These are phyloP conservation scores for Alternaria triticimaculans DNA, from an alignment of 2,329 filamentous ascomycete species.

Conservation along the genomic window DNA sequence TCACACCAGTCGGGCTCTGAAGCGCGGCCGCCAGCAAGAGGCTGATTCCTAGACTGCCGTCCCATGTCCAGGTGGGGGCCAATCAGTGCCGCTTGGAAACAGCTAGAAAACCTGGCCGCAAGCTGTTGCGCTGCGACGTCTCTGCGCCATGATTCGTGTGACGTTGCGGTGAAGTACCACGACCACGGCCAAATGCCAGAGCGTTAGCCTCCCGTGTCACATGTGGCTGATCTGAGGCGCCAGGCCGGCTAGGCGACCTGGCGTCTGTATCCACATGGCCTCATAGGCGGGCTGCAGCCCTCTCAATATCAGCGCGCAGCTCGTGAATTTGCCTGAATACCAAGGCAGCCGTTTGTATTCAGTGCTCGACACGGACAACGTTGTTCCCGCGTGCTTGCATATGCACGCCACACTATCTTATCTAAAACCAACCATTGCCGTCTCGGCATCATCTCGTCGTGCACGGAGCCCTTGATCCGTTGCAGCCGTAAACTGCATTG, in stretches of 20 bases:
- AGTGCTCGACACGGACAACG: conserved; percentile 13
- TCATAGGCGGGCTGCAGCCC: not conserved
- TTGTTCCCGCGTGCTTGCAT: conserved; percentile 2
- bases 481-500: conserved; percentile 20
- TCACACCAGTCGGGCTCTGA: conserved; percentile 36
- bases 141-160: conserved; percentile 34
- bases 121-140: conserved; percentile 16
- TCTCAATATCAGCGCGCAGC: conserved; percentile 11
- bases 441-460: conserved; percentile 19
- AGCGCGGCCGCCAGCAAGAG: conserved; percentile 27
- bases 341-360: conserved; percentile 19
- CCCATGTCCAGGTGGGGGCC: conserved; percentile 25
- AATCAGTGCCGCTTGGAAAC: conserved; percentile 41
- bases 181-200: not conserved
- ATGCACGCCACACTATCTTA: conserved; percentile 17
- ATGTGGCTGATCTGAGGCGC: conserved; percentile 1
- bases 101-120: conserved; percentile 41
- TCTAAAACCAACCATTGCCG: conserved; percentile 1
- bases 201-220: not conserved
- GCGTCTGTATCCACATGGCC: not conserved
- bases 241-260: not conserved
- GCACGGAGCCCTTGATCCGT: conserved; percentile 15
- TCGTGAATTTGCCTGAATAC: conserved; percentile 25
- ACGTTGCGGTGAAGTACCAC: conserved; percentile 12
- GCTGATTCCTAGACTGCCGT: conserved; percentile 13